Evolutionary conservation across 2,329 filamentous ascomycete genomes (phyloP).

Genomic region (Thermothelomyces thermophilus): DNA sequence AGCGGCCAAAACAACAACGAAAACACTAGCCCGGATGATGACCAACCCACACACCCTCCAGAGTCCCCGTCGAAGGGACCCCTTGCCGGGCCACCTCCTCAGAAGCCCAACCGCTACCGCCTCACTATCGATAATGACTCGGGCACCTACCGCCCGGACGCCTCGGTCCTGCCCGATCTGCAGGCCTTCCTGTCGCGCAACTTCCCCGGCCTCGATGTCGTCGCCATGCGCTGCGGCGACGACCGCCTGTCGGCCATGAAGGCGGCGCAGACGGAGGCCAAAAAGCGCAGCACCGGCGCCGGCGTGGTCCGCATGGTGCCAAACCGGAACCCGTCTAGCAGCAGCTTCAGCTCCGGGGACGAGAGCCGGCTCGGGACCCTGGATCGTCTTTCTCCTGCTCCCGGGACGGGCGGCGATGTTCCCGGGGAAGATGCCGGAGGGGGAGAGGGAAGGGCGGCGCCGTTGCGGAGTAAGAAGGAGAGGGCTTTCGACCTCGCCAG

Average conservation of each 20-base stretch:
- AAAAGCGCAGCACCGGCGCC: conserved; percentile 60
- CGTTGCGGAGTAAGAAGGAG: conserved; percentile 45
- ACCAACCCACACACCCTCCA: conserved; percentile 43
- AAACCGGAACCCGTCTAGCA: conserved; percentile 46
- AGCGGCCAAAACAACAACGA: conserved; percentile 20
- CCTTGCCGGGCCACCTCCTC: conserved; percentile 37
- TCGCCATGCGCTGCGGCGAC: conserved; percentile 72
- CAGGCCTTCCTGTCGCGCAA: conserved; percentile 64
- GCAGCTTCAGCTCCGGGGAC: conserved; percentile 45
- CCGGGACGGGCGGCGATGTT: neutral
- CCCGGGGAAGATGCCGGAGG: conserved; percentile 21
- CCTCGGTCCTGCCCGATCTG: conserved; percentile 64
- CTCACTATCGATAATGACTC: conserved; percentile 93
- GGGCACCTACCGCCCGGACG: conserved; percentile 86
- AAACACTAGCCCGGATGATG: conserved; percentile 21
- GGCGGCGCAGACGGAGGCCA: conserved; percentile 63
- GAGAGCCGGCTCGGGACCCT: conserved; percentile 46
- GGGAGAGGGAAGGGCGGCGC: neutral
- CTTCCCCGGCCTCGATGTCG: conserved; percentile 69
- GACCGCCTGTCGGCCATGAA: conserved; percentile 70
- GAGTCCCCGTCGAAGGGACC: conserved; percentile 40
- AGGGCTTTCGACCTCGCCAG: conserved; percentile 45
- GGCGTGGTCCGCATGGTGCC: conserved; percentile 47
- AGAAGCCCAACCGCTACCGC: conserved; percentile 60
- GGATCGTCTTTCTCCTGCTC: conserved; percentile 23